Conservation (phyloP, 2,329 filamentous ascomycete species). For the Pseudogymnoascus sp. region DNA sequence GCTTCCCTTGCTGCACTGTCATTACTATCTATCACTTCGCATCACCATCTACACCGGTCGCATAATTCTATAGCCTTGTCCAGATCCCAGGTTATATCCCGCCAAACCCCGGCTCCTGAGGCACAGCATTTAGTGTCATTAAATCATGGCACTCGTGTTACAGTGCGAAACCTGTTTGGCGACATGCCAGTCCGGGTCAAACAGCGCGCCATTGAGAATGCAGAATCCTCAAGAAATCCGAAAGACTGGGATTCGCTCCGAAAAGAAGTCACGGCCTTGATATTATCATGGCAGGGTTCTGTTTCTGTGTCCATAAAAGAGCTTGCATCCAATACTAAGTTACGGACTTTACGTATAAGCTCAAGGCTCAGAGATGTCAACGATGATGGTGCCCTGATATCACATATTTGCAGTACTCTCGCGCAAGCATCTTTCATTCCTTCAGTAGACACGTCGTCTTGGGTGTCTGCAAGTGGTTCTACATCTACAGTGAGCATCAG, state of each 20-base stretch:
- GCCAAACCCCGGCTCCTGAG: constrained; percentile 52
- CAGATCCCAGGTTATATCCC: constrained; percentile 56
- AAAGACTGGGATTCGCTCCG: constrained; percentile 52
- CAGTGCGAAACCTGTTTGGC: constrained; percentile 76
- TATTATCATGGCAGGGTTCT: constrained; percentile 59
- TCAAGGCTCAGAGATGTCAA: neutral
- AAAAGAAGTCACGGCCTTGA: constrained; percentile 46
- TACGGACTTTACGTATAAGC: constrained; percentile 22
- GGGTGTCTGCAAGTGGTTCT: constrained; percentile 64
- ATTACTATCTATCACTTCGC: constrained; percentile 68
- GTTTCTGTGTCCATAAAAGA: constrained; percentile 55
- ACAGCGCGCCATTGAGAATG: constrained; percentile 52
- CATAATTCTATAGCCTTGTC: constrained; percentile 63
- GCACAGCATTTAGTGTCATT: constrained; percentile 49
- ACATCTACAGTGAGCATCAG: constrained; percentile 53
- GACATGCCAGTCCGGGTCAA: constrained; percentile 87
- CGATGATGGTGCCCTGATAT: neutral
- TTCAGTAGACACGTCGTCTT: constrained; percentile 44
- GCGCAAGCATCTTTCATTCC: constrained; percentile 57
- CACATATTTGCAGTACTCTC: constrained; percentile 45
- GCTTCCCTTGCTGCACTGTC: constrained; percentile 70
- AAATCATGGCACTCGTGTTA: constrained; percentile 65
- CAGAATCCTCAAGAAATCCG: constrained; percentile 40
- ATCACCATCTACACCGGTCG: constrained; percentile 50
- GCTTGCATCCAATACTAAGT: constrained; percentile 16